These are phyloP conservation scores for Chenopodium berlandieri DNA, from an alignment of 148 eudicot species.

Conservation along the genomic window DNA sequence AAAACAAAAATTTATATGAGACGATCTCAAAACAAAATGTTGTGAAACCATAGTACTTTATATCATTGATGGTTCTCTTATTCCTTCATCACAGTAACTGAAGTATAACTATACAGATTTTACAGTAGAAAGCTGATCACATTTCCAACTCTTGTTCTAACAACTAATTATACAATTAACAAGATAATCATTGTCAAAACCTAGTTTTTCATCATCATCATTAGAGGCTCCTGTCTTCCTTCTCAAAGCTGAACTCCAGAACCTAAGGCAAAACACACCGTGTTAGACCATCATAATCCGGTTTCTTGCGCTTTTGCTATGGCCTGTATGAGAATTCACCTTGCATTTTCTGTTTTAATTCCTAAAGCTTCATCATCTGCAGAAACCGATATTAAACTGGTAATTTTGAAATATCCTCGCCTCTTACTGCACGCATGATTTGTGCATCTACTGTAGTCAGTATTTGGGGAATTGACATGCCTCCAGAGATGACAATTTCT, in stretches of 20 bases:
- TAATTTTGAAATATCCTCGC: conserved; percentile 41
- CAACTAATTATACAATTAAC: conserved; percentile 23
- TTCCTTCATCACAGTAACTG: not conserved
- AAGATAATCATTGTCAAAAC: not conserved
- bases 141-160: not conserved
- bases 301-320: not conserved
- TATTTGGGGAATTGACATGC: conserved; percentile 72
- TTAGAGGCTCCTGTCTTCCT: not conserved
- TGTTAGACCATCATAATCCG: conserved; percentile 4
- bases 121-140: not conserved
- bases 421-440: conserved; percentile 36
- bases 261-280: conserved; percentile 8
- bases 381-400: conserved; percentile 30
- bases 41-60: too few species aligned
- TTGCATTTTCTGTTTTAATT: not conserved
- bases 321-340: not conserved
- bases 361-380: not conserved
- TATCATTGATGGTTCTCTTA: not conserved
- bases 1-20: too few species aligned
- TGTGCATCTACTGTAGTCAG: conserved; percentile 49
- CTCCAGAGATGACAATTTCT: conserved; percentile 90
- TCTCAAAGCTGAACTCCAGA: not conserved
- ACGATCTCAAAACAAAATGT: too few species aligned
- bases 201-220: not conserved
- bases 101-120: not conserved